Evolutionary conservation across 345 rosid genomes (phyloP).

Genomic region (Brassica cretica): DNA sequence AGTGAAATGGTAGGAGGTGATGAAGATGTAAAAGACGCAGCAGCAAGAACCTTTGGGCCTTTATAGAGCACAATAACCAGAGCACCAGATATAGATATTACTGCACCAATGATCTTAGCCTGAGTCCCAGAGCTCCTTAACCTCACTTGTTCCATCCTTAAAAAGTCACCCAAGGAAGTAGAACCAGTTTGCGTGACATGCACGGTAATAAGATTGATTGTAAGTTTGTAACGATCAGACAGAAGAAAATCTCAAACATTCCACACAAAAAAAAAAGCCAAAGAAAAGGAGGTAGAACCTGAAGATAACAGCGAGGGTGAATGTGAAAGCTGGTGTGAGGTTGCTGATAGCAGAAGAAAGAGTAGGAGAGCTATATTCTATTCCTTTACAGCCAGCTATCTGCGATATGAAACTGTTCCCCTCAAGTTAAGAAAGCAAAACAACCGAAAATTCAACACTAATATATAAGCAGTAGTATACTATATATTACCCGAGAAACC

Average conservation of each 20-base stretch:
- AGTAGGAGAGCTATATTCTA: constrained; percentile 38
- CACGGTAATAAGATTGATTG: not conserved
- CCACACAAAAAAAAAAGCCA: not conserved
- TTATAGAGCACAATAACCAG: constrained; percentile 34
- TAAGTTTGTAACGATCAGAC: not conserved
- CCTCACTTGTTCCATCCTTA: constrained; percentile 25
- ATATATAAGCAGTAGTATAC: not conserved
- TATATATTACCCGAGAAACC: constrained; percentile 29
- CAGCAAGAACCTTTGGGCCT: constrained; percentile 26
- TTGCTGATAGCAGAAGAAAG: constrained; percentile 37
- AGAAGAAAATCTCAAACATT: not conserved
- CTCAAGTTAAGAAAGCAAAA: constrained; percentile 3
- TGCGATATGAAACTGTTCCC: constrained; percentile 18
- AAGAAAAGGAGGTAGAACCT: constrained; percentile 16
- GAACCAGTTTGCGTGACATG: not conserved
- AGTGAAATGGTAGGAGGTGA: not conserved
- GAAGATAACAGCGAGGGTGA: constrained; percentile 35
- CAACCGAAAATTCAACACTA: not conserved
- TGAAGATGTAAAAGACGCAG: not conserved
- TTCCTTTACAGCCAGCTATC: constrained; percentile 31
- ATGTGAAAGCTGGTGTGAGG: constrained; percentile 35
- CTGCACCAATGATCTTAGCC: constrained; percentile 32
- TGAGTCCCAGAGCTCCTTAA: constrained; percentile 36
- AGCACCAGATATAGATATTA: constrained; percentile 37
- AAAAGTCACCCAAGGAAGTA: not conserved